Evolutionary conservation across 139 green algal genomes (phyloP), one percentile per base, ranked within the genome.

Genomic region (Coccomyxa sp.): DNA sequence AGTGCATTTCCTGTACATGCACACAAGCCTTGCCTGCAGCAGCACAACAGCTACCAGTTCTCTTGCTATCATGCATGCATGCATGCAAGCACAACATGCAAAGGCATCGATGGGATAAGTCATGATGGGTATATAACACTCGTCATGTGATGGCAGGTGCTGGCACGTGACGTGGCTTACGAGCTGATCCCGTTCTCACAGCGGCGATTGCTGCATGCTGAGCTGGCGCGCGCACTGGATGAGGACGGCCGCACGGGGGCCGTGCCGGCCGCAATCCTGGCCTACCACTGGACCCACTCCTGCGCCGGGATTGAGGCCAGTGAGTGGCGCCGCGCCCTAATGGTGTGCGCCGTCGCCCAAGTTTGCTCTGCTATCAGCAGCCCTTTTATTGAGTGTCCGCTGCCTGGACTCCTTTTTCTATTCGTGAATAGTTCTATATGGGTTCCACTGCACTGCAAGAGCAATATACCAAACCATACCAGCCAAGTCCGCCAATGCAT

Each of bases 281-380:
- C 90, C 57, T 95, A 93, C 86, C 92, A 96, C 85, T 96, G 88
- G 85, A 93, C 88, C 76, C 85, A 92, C 76, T 88, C 87, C 25
- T 93, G 92, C 87, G 58, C 78, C 68, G 66, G 75, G 74, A 83
- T 82, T 31, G 90, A 93, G 79, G 30, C 67, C 14, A 51, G 75
- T 25, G 81, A 93, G 81, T 88, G 85, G 85, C 82, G 79, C 30
- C 57, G 83, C 30, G 82, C 79, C 32, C 38, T 91, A 32, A 77
- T 79, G 59, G 68, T 85, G 25, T 17, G 25, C 51, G 23, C 21
- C 17, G 28, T 21, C 1, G 14, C 4, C 21, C 60, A 27, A 76
- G 1, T 10, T 30, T 18, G 58, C 18, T 76, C 63, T n/a, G 57
- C 4, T 32, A 28, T 30, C 3, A n/a, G n/a, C 10, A 16, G 58